These are phyloP conservation scores for Daldinia eschscholtzii DNA, from an alignment of 2,329 filamentous ascomycete genomes.

Conservation along the genomic window DNA sequence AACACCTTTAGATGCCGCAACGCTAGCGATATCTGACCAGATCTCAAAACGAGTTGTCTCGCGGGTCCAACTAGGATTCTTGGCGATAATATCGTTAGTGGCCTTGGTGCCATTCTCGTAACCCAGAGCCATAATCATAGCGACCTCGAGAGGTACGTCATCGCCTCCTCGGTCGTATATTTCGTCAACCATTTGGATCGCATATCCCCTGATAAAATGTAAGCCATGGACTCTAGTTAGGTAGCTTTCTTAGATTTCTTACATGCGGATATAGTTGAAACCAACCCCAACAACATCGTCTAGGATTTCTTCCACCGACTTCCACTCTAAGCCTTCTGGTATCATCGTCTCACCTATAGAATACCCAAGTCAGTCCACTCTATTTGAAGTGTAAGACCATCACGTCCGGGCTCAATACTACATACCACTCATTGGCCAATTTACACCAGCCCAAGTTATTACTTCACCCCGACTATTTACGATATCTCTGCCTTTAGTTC, in stretches of 20 bases:
- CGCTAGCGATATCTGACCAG: slow-evolving; percentile 56
- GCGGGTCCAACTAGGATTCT: slow-evolving; percentile 64
- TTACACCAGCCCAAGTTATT: slow-evolving; percentile 55
- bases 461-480: slow-evolving; percentile 55
- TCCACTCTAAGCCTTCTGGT: slow-evolving; percentile 68
- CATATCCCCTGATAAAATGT: slow-evolving; percentile 58
- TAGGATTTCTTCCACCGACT: slow-evolving; percentile 63
- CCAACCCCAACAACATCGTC: slow-evolving; percentile 63
- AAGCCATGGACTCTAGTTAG: slow-evolving; percentile 8
- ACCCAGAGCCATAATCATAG: slow-evolving; percentile 59
- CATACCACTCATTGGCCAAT: slow-evolving; percentile 55
- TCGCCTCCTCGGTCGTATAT: slow-evolving; percentile 56
- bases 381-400: neutral
- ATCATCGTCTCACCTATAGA: slow-evolving; percentile 64
- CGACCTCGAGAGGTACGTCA: slow-evolving; percentile 56
- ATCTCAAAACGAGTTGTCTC: slow-evolving; percentile 62
- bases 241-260: slow-evolving; percentile 17
- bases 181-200: slow-evolving; percentile 68
- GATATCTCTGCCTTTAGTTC: slow-evolving; percentile 55
- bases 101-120: slow-evolving; percentile 62
- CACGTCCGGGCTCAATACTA: neutral
- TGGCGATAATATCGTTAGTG: slow-evolving; percentile 60
- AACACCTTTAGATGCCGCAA: slow-evolving; percentile 52
- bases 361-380: neutral
- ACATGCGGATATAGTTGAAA: slow-evolving; percentile 68